A percentile compares a stretch with the other conserved stretches of the same genome.
These are phyloP conservation scores for Amaranthus cruentus DNA, from an alignment of 148 eudicot species.

Conservation along the genomic window DNA sequence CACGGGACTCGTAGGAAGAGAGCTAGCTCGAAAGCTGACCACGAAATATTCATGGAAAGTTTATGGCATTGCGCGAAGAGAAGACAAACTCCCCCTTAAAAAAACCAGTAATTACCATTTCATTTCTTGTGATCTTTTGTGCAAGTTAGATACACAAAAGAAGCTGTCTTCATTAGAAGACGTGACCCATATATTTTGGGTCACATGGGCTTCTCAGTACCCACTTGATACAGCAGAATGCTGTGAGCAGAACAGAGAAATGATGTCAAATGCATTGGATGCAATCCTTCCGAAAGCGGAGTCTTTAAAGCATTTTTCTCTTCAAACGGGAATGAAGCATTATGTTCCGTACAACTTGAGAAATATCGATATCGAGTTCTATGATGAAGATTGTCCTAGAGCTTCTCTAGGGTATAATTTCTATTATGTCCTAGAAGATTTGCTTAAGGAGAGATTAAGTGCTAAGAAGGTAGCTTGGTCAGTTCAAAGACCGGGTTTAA, in stretches of 20 bases:
- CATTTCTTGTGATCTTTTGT: conserved; percentile 69
- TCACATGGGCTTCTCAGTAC: conserved; percentile 80
- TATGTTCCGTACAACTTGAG: conserved; percentile 32
- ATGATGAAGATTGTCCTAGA: conserved; percentile 65
- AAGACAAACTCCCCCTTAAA: conserved; percentile 21
- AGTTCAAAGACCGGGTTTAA: conserved; percentile 74
- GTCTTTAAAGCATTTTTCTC: conserved; percentile 54
- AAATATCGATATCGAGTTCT: conserved; percentile 3
- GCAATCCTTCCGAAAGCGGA: conserved; percentile 47
- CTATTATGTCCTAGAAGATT: conserved; percentile 71
- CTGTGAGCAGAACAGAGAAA: conserved; percentile 67
- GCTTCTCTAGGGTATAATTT: conserved; percentile 43
- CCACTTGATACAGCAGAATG: conserved; percentile 64
- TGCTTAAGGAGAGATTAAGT: conserved; percentile 53
- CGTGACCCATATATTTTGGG: conserved; percentile 79
- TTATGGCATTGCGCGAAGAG: conserved; percentile 70
- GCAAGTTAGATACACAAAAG: conserved; percentile 38
- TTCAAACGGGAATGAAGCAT: conserved; percentile 82
- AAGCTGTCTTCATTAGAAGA: conserved; percentile 53
- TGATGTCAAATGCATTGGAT: conserved; percentile 66
- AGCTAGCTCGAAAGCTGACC: conserved; percentile 52
- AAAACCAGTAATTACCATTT: conserved; percentile 38
- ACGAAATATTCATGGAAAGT: conserved; percentile 61
- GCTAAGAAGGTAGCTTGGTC: conserved; percentile 53
- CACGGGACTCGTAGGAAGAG: conserved; percentile 82